Base-by-base conservation (phyloP, 2,329 filamentous ascomycete genomes). In the Westerdykella aurantiaca region DNA sequence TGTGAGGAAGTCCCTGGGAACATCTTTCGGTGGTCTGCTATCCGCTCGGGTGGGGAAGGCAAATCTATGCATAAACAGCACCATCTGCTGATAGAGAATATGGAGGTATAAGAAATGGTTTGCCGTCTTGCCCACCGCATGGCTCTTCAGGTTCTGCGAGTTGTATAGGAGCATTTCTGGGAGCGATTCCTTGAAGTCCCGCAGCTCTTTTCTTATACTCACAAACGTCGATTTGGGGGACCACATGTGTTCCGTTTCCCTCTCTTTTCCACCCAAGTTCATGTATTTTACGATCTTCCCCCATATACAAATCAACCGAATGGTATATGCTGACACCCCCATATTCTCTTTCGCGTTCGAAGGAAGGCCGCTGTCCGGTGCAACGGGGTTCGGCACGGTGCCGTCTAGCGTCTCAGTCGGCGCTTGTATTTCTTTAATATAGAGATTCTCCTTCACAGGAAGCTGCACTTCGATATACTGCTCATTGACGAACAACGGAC, bases 71-170 rank as follows among this genome's bases (percentile, higher is more conserved):
- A 96, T 79, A 63, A 96, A 96, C 2, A 97, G 76, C 34, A 88
- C 81, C 52, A 90, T 90, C 66, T 97, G 93, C 57, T 95, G 86
- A 52, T 89, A 82, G 23, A 88, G 80, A 47, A 97, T 86, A 66
- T 98, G 93, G 42, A 97, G 73, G 59, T 96, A 94, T 13, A 97
- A 71, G 58, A 95, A 96, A 58, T 96, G 91, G 59, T 94, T 94
- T 3, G 85, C 88, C 46, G 89, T 84, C 54, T 84, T 85, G 58
- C 94, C 88, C 3, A 86, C 89, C 23, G 84, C 83, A 63, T 97
- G 89, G 34, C 85, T 79, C 45, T 88, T 83, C 2, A 97, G 75
- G 57, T 96, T 97, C 54, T 95, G 88, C 9, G 77, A 68, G 4
- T 77, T 88, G 66, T 93, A 95, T 18, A 77, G 72, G n/a, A 97